Evolutionary conservation across 2,329 filamentous ascomycete species (phyloP), one percentile per base, ranked within the genome.

Genomic region (Mariannaea elegans): DNA sequence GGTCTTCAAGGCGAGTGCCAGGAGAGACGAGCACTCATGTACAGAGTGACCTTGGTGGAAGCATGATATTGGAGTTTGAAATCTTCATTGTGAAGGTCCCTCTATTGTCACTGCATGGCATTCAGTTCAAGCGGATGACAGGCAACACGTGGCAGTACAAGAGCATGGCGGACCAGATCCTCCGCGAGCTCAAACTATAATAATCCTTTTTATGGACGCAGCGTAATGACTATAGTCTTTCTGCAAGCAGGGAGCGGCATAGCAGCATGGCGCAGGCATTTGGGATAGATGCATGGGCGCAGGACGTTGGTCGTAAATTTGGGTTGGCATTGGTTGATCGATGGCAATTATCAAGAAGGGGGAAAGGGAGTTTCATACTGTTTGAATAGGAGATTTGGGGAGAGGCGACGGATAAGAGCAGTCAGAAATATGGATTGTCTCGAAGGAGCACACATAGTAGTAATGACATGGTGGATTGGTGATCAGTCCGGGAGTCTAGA

Each of bases 71-170:
- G 51, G 89, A 92, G 65, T 99, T 98, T 73, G 95, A 99, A 75
- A 97, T 98, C 64, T 89, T 97, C 67, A 95, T 99, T 68, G 95
- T 99, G 74, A 99, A 99, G 79, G 93, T 99, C 23, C 95, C 95
- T 12, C 81, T 99, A 50, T 87, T 99, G 61, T 93, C 91, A 39
- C 80, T 99, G 57, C 94, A 99, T 73, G 95, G 95, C 47, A 94
- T 99, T 62, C 95, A 98, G 76, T 99, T 99, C 82, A 99, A 99
- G 84, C 93, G 95, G 74, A 90, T 98, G 67, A 87, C 92, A 57
- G 94, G 95, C 32, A 94, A 96, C 60, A 98, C 95, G 59, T 98
- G 94, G 94, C 94, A 97, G 77, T 99, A 97, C 80, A 97, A 97
- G 82, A 94, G 92, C 72, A 96, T 98, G 93, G 95, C 95, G 32